Evolutionary conservation across 176 grass and related monocot genomes (phyloP), one percentile per base, ranked within the genome.

Genomic region (Eremochloa ophiuroides): DNA sequence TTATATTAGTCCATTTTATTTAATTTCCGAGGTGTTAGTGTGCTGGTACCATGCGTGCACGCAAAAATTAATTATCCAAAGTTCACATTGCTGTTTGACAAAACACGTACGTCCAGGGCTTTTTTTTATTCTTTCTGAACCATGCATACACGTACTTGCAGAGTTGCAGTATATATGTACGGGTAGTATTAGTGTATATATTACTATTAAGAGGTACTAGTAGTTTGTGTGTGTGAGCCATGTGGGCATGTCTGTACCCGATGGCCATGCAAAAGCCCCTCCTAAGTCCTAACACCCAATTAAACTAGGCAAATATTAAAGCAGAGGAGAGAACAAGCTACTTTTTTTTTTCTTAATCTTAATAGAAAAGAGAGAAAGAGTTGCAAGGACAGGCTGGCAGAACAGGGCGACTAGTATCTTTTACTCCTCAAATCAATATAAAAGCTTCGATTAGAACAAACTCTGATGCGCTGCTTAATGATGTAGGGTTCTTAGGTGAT

Each of bases 401-500:
- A n/a, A n/a, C n/a, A n/a, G n/a, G n/a, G n/a, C n/a, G n/a, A n/a
- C n/a, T n/a, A n/a, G n/a, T n/a, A n/a, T n/a, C n/a, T n/a, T n/a
- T n/a, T n/a, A n/a, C n/a, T n/a, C n/a, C 20, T 26, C 25, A 8
- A 7, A 44, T n/a, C n/a, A 11, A 15, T 22, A 47, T 47, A 48
- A 18, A 48, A n/a, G n/a, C 23, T 12, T 55, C 7, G 33, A 20
- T 56, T 22, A 69, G 12, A 27, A 74, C 76, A 66, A 12, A 53
- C 9, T 4, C 70, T 4, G 62, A 81, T 44, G 17, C 28, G 20
- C 2, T 82, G 55, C 73, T 55, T 87, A 71, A 40, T 3, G 43
- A 33, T 87, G 79, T 64, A 82, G 85, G 51, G 78, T 62, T 82
- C 63, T 40, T 70, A 50, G 71, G 71, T 86, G n/a, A n/a, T n/a